phyloP scores from a whole-genome alignment of 148 eudicot species.

The Suaeda aralocaspica region DNA sequence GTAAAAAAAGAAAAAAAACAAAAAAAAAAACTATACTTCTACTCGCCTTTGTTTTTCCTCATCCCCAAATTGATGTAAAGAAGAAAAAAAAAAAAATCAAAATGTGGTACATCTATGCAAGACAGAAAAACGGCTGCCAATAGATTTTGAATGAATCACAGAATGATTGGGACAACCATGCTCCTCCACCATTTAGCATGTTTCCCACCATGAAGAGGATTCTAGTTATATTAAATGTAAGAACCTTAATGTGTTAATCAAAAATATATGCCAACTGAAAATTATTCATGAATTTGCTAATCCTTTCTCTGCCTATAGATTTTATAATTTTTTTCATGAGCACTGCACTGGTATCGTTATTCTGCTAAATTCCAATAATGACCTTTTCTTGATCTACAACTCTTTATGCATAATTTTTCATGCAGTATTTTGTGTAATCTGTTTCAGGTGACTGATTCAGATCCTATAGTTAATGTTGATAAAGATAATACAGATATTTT shows the following conservation, averaged over 20 bases:
- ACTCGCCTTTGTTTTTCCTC: background rate
- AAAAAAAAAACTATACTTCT: no score
- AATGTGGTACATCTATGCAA: no score
- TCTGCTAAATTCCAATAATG: background rate
- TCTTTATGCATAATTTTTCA: background rate
- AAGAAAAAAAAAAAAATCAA: no score
- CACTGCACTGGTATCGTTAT: background rate
- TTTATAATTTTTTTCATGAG: background rate
- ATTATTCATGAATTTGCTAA: background rate
- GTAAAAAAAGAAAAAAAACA: no score
- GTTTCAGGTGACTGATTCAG: constrained; percentile 56
- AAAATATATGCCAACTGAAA: background rate
- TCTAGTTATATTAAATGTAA: background rate
- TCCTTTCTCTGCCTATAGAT: background rate
- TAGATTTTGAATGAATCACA: background rate
- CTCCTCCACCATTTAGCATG: background rate
- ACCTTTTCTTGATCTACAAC: background rate
- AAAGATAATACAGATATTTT: constrained; percentile 73
- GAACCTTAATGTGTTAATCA: background rate
- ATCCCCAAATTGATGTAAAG: background rate
- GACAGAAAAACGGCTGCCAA: no score
- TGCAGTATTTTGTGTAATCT: constrained; percentile 4
- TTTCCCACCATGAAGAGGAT: background rate
- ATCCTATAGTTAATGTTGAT: constrained; percentile 74
- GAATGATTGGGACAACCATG: background rate